Conservation (phyloP, 345 rosid genomes). For the Ceriops zippeliana region DNA sequence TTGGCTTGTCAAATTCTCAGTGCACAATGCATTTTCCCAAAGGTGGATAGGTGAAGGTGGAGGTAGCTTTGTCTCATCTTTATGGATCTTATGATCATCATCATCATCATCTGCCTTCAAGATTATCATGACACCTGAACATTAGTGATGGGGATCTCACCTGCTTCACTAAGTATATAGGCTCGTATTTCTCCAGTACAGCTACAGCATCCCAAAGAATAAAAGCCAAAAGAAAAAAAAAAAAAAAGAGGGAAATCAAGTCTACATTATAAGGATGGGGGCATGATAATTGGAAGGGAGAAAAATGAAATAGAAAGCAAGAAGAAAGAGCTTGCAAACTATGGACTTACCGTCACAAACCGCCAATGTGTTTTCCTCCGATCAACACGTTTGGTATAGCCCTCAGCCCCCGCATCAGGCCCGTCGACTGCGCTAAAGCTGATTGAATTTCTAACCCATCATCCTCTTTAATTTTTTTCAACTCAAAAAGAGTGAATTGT, state of each 20-base stretch:
- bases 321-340: background rate
- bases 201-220: too few relatives aligned
- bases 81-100: background rate
- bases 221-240: too few relatives aligned
- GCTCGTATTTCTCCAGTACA: too few relatives aligned
- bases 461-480: background rate
- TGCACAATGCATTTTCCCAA: too few relatives aligned
- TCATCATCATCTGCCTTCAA: too few relatives aligned
- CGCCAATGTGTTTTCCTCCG: conserved; percentile 61
- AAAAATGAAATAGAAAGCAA: background rate
- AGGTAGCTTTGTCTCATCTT: background rate
- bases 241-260: background rate
- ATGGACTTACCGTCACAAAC: too few relatives aligned
- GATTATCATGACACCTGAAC: conserved; percentile 25
- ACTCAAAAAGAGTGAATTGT: too few relatives aligned
- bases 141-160: conserved; percentile 43
- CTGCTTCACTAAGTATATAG: conserved; percentile 47
- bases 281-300: background rate
- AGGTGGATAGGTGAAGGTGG: background rate
- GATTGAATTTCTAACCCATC: conserved; percentile 48
- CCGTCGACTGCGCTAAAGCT: conserved; percentile 57
- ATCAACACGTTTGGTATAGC: conserved; percentile 69
- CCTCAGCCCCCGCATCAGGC: conserved; percentile 22
- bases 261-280: background rate
- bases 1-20: too few relatives aligned